Conservation (phyloP, 225 moss, liverwort and hornwort species). For the Ulota crispa region DNA sequence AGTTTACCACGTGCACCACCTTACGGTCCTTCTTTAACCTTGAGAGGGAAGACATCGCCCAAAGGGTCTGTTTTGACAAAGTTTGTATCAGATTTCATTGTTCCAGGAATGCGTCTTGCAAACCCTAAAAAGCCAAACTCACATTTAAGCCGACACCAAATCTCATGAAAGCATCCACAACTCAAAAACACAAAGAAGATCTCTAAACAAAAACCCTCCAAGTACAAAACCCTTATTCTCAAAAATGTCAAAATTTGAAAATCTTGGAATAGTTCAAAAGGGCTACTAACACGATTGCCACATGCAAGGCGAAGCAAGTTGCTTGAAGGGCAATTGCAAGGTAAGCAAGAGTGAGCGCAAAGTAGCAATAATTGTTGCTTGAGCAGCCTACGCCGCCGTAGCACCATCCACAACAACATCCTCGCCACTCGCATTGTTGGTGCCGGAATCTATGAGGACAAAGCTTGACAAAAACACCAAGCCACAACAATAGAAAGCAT, state of each 20-base stretch:
- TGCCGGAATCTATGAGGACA: conserved; percentile 12
- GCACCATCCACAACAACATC: neutral
- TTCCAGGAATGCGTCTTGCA: neutral
- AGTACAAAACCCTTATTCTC: conserved; percentile 9
- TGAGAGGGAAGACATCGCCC: neutral
- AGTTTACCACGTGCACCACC: conserved; percentile 14
- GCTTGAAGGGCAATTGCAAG: conserved; percentile 52
- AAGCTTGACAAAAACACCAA: conserved; percentile 19
- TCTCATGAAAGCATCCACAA: neutral
- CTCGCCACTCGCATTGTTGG: neutral
- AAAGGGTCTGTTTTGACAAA: conserved; percentile 17
- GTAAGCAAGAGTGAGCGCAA: conserved; percentile 48
- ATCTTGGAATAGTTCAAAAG: neutral
- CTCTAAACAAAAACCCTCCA: neutral
- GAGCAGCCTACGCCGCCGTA: conserved; percentile 28
- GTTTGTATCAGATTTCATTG: conserved; percentile 29
- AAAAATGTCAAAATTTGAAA: neutral
- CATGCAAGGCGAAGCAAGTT: conserved; percentile 44
- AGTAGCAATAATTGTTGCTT: conserved; percentile 42
- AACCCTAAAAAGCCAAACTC: neutral
- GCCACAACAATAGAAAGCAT: neutral
- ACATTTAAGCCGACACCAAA: neutral
- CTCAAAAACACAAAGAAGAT: neutral
- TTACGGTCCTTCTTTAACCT: conserved; percentile 33
- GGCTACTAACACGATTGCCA: conserved; percentile 42